These are phyloP conservation scores for Alnus rubra DNA, from an alignment of 306 rosid genomes.

Conservation along the genomic window DNA sequence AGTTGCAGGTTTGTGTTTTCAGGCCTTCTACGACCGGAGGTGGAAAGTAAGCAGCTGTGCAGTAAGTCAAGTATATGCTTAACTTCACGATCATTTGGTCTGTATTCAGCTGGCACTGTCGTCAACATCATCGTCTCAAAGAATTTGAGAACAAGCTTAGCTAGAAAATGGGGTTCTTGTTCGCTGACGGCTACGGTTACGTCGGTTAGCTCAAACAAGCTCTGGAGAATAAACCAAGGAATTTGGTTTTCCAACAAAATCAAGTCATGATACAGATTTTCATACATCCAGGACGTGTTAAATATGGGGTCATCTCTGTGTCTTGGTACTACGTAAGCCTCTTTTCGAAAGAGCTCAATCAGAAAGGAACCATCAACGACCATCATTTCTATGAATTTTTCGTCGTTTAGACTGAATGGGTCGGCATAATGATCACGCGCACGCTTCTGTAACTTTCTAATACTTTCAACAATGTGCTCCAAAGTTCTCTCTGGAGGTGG, in stretches of 20 bases:
- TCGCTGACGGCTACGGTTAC: not conserved
- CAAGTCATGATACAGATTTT: conserved; percentile 23
- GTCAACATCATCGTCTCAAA: not conserved
- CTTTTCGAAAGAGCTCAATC: conserved; percentile 23
- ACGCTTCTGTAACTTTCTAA: not conserved
- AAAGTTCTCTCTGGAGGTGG: not conserved
- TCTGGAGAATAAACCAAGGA: conserved; percentile 33
- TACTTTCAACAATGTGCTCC: not conserved
- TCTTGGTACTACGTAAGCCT: not conserved
- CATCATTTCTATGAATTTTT: conserved; percentile 16
- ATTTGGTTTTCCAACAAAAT: conserved; percentile 31
- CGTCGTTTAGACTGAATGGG: not conserved
- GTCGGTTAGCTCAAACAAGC: not conserved
- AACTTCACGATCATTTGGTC: not conserved
- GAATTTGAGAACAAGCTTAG: not conserved
- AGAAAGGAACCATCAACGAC: conserved; percentile 40
- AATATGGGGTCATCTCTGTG: conserved; percentile 13
- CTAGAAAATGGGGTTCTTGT: not conserved
- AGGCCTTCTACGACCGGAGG: not conserved
- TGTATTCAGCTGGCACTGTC: conserved; percentile 2
- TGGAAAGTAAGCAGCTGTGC: not conserved
- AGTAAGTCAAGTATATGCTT: conserved; percentile 1
- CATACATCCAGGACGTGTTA: conserved; percentile 3
- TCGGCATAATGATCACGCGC: conserved; percentile 14
- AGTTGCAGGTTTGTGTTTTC: not conserved